Evolutionary conservation across 1,284 basidiomycete genomes (phyloP).

Genomic region (Ganoderma resinaceum): DNA sequence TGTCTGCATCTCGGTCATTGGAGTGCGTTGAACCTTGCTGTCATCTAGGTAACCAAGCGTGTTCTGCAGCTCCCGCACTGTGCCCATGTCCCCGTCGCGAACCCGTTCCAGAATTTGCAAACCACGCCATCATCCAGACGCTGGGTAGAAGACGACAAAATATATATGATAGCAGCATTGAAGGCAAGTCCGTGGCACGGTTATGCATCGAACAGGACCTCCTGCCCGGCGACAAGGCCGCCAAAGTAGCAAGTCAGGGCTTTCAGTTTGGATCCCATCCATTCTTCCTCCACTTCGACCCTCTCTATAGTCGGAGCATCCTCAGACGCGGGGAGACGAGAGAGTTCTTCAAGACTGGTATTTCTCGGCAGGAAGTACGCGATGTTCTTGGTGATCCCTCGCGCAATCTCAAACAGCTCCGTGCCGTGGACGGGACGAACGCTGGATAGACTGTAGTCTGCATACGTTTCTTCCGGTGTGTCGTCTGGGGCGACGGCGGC

Average conservation of each 20-base stretch:
- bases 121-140: neutral
- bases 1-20: too few species aligned
- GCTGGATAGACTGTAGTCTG: slow-evolving; percentile 72
- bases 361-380: slow-evolving; percentile 94
- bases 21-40: too few species aligned
- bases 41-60: too few species aligned
- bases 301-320: slow-evolving; percentile 47
- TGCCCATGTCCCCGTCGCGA: neutral
- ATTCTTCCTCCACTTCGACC: slow-evolving; percentile 88
- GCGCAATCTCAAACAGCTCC: slow-evolving; percentile 79
- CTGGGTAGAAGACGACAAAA: neutral
- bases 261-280: slow-evolving; percentile 88
- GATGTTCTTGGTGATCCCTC: slow-evolving; percentile 78
- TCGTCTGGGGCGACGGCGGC: slow-evolving; percentile 18
- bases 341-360: slow-evolving; percentile 76
- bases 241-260: slow-evolving; percentile 86
- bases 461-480: slow-evolving; percentile 43
- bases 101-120: neutral
- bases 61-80: neutral
- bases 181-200: neutral
- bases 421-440: slow-evolving; percentile 84
- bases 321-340: slow-evolving; percentile 43
- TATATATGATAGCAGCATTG: neutral
- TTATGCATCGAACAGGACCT: slow-evolving; percentile 53
- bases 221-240: slow-evolving; percentile 72